A percentile compares a stretch with the other conserved stretches of the same genome.
phyloP scores from a whole-genome alignment of 78 protist species.

The Mantamonas sphyraenae region DNA sequence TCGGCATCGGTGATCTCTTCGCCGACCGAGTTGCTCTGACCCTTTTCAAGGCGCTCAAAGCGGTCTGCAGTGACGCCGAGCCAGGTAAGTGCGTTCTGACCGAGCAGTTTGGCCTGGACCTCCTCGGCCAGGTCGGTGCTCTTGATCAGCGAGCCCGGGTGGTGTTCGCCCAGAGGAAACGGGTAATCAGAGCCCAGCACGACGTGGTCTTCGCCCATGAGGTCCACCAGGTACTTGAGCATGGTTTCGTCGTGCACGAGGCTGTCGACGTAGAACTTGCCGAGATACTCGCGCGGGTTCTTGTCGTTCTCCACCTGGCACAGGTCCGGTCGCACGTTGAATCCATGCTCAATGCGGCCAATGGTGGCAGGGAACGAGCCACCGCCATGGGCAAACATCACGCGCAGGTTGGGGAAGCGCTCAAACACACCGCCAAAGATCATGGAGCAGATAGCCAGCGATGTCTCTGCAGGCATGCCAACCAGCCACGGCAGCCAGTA shows the following conservation, averaged over 20 bases:
- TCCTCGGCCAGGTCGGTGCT: neutral
- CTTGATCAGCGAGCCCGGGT: conserved; percentile 64
- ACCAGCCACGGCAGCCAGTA: conserved; percentile 72
- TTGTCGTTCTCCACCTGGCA: conserved; percentile 51
- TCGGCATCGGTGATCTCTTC: too few species aligned
- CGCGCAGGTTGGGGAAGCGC: conserved; percentile 53
- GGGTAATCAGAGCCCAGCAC: conserved; percentile 75
- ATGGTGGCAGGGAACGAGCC: conserved; percentile 79
- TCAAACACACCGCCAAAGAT: conserved; percentile 81
- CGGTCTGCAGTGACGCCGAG: too few species aligned
- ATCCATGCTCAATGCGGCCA: conserved; percentile 83
- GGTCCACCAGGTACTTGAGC: conserved; percentile 48
- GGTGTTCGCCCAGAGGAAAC: conserved; percentile 70
- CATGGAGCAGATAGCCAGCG: conserved; percentile 78
- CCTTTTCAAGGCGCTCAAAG: too few species aligned
- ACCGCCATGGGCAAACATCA: conserved; percentile 90
- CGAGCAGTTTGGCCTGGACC: neutral
- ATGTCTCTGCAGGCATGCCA: conserved; percentile 90
- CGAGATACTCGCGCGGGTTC: conserved; percentile 46
- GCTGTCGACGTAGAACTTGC: conserved; percentile 75
- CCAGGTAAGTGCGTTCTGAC: neutral
- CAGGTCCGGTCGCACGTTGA: conserved; percentile 79
- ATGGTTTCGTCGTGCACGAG: conserved; percentile 71
- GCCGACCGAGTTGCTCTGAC: too few species aligned
- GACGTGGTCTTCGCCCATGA: conserved; percentile 56